Percentiles rank a stretch among this genome's conserved stretches.
Conservation (phyloP, 1,139 yeast genomes). For the Scheffersomyces segobiensis region DNA sequence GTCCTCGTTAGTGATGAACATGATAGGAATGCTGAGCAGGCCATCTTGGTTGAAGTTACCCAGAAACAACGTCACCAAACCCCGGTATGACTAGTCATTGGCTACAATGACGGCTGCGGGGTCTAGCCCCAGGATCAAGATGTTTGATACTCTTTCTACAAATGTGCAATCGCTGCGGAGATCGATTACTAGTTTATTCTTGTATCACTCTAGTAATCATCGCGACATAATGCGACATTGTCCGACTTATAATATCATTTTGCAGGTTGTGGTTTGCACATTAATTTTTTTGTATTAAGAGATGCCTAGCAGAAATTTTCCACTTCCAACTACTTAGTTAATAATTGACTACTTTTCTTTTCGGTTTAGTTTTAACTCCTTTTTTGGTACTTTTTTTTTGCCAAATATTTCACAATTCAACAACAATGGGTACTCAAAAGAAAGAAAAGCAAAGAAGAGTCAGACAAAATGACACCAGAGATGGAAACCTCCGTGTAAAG, state of each 20-base stretch:
- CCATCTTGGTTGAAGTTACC: constrained; percentile 41
- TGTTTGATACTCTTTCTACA: constrained; percentile 36
- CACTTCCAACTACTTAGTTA: neutral
- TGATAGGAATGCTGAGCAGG: constrained; percentile 31
- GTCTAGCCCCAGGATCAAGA: constrained; percentile 27
- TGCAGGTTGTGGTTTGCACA: neutral
- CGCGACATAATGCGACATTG: neutral
- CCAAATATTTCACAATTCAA: neutral
- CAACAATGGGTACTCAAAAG: constrained; percentile 84
- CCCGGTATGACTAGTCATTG: constrained; percentile 41
- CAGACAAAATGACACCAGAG: constrained; percentile 79
- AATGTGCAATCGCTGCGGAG: constrained; percentile 47
- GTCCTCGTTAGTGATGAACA: constrained; percentile 43
- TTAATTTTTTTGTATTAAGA: neutral
- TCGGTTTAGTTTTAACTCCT: neutral
- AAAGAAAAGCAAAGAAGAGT: constrained; percentile 85
- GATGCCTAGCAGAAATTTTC: neutral
- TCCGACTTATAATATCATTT: constrained; percentile 1
- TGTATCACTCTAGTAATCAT: too few species aligned
- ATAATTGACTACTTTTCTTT: neutral
- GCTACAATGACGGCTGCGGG: constrained; percentile 42
- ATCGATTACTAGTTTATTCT: constrained; percentile 32
- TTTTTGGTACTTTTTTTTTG: neutral
- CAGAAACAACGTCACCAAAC: constrained; percentile 48
- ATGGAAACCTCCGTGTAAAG: constrained; percentile 89